Evolutionary conservation across 352 stramenopile genomes (phyloP).

Genomic region (Globisporangium canariense): DNA sequence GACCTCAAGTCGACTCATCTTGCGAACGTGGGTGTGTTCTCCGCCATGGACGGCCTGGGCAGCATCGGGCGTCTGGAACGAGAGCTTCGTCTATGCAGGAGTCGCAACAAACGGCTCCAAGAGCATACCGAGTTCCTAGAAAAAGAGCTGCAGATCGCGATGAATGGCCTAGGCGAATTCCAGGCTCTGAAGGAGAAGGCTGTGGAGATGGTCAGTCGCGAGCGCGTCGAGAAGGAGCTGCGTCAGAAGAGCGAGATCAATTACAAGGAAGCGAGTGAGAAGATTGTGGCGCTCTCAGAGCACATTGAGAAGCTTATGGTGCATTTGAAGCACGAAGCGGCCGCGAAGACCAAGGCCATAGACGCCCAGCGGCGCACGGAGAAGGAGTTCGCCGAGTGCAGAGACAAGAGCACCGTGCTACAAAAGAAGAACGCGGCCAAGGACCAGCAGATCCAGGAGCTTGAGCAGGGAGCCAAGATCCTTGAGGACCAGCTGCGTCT

Average conservation of each 20-base stretch:
- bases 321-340: slow-evolving; percentile 94
- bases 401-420: slow-evolving; percentile 54
- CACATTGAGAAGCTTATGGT: slow-evolving; percentile 98
- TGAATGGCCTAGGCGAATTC: slow-evolving; percentile 47
- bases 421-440: slow-evolving; percentile 81
- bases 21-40: slow-evolving; percentile 59
- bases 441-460: slow-evolving; percentile 85
- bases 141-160: slow-evolving; percentile 44
- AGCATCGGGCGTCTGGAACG: slow-evolving; percentile 59
- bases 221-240: slow-evolving; percentile 87
- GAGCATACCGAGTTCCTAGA: slow-evolving; percentile 50
- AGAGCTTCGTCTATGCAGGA: slow-evolving; percentile 63
- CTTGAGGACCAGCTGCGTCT: slow-evolving; percentile 94
- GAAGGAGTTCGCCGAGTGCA: slow-evolving; percentile 73
- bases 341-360: slow-evolving; percentile 88
- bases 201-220: slow-evolving; percentile 72
- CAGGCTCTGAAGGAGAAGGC: slow-evolving; percentile 73
- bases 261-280: slow-evolving; percentile 69
- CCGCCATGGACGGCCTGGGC: slow-evolving; percentile 56
- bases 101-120: slow-evolving; percentile 68
- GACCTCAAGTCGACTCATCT: slow-evolving; percentile 33
- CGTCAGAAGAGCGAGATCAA: slow-evolving; percentile 62
- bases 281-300: slow-evolving; percentile 90
- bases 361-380: slow-evolving; percentile 72
- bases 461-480: slow-evolving; percentile 92